Base-by-base conservation (phyloP, 2,329 filamentous ascomycete species). In the Exophiala lecanii-corni region DNA sequence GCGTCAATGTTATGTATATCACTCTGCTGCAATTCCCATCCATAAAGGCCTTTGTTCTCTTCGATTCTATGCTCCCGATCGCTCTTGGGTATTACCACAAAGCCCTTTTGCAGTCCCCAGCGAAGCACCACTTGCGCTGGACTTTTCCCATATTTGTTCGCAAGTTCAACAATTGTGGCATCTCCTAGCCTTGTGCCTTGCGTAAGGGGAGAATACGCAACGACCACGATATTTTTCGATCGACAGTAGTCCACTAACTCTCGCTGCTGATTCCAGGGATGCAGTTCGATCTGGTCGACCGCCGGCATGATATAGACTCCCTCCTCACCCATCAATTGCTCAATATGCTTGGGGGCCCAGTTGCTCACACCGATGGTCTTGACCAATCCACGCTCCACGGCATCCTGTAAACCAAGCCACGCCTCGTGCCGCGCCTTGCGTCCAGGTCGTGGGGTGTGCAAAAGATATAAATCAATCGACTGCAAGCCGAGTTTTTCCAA, bases 331-430 rank as follows among this genome's bases (percentile, higher is more conserved):
- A 41, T 43, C 19, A 52, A 39, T 26, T 52, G 46, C 13, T 52
- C 49, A 13, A 52, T 40, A 30, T 52, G 49, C 23, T 31, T 41
- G 3, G 46, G 31, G 5, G 49, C 39, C 49, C 49, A 51, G 33
- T 51, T 51, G 10, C 34, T 40, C 18, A 49, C 46, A 12, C 49
- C 49, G 13, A 52, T 52, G 16, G 39, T 49, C 16, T 39, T 49
- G 4, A 52, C 46, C 32, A 45, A 34, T 2, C 49, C 46, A n/a
- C 15, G 31, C 16, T 42, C 36, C 13, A 49, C 49, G 5, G 42
- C 43, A 32, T 52, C 74, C 64, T 86, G 82, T 54, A 88, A 63
- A 1, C 78, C 81, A 44, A 71, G 65, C 81, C 82, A 88, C 57
- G 86, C 67, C 49, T 74, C 67, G 61, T 77, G 76, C 25, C 81